phyloP scores from a whole-genome alignment of 2,329 filamentous ascomycete genomes.

The Nigrospora oryzae region DNA sequence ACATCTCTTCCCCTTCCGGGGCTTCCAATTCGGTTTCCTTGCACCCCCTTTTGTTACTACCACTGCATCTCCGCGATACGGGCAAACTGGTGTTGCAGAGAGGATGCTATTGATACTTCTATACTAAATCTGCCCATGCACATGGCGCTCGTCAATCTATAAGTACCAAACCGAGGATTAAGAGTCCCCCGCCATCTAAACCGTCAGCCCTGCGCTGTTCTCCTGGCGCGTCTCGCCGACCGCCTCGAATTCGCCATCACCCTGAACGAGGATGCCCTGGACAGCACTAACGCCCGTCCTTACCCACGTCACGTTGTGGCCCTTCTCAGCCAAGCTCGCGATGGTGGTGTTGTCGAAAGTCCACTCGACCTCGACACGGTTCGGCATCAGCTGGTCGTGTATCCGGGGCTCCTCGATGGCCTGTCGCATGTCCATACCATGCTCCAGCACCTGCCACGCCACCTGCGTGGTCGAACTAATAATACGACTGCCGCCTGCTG shows the following conservation, averaged over 20 bases:
- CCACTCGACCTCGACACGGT: slow-evolving; percentile 59
- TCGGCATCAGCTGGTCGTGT: slow-evolving; percentile 77
- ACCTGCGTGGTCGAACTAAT: slow-evolving; percentile 72
- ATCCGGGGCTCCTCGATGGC: slow-evolving; percentile 61
- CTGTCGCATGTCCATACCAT: slow-evolving; percentile 45
- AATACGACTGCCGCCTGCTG: slow-evolving; percentile 76
- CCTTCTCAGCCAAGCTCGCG: slow-evolving; percentile 51
- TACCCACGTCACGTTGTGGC: slow-evolving; percentile 67
- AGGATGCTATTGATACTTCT: no score
- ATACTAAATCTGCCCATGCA: no score
- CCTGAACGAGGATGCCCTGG: slow-evolving; percentile 55
- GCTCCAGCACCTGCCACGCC: slow-evolving; percentile 64
- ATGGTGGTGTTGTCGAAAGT: slow-evolving; percentile 57
- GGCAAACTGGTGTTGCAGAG: no score
- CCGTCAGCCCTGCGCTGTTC: slow-evolving; percentile 57
- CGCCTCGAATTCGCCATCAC: slow-evolving; percentile 67
- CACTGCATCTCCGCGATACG: no score
- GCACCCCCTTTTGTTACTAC: no score
- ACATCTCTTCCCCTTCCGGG: no score
- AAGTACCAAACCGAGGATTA: no score
- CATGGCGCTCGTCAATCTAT: no score
- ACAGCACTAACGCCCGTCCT: slow-evolving; percentile 56
- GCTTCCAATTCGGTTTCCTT: no score
- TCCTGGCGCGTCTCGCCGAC: slow-evolving; percentile 67
- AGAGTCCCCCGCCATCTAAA: not conserved